Base-by-base conservation (phyloP, 2,329 filamentous ascomycete genomes). In the Cytospora piceicola region DNA sequence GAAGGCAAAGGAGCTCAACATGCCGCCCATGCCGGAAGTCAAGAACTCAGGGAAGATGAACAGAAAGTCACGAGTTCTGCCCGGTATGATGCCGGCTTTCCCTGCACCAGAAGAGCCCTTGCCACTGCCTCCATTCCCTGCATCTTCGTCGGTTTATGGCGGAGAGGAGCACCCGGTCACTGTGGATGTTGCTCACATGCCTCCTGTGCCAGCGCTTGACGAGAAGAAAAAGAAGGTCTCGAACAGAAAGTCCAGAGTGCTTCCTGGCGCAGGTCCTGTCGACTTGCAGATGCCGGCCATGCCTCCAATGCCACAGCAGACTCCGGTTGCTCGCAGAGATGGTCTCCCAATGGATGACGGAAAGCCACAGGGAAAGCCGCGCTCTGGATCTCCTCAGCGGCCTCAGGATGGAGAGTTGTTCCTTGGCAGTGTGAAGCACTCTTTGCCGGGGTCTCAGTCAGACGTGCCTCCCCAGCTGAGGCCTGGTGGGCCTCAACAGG, bases 211-310 rank as follows among this genome's bases (percentile, higher is more conserved):
- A 29, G 22, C 17, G 2, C 24, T 57, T 42, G 12, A 63, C 8
- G 42, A 30, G 6, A 57, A 57, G 61, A 29, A 63, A 4, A 63
- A 55, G 22, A 22, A 32, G 29, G 53, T 55, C 22, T 54, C 53
- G 39, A 63, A 63, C 30, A 52, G 61, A 32, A 63, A 57, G 15
- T 63, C 61, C 17, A 54, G 32, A 4, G 56, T 63, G n/a, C 55
- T 49, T 24, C 46, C 55, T 12, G 53, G 60, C n/a, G 51, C 49
- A n/a, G 60, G 39, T 15, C 60, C 53, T 51, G 7, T 32, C 3
- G 39, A 57, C 22, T 8, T 57, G 5, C 61, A 57, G 14, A 63
- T 63, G 61, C 53, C 53, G 15, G 53, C 61, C 9, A 55, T 57
- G 17, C 53, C 53, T n/a, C 20, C n/a, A 22, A 32, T 63, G 60